Base-by-base conservation (phyloP, 179 eudicot genomes). In the Drosera spatulata region DNA sequence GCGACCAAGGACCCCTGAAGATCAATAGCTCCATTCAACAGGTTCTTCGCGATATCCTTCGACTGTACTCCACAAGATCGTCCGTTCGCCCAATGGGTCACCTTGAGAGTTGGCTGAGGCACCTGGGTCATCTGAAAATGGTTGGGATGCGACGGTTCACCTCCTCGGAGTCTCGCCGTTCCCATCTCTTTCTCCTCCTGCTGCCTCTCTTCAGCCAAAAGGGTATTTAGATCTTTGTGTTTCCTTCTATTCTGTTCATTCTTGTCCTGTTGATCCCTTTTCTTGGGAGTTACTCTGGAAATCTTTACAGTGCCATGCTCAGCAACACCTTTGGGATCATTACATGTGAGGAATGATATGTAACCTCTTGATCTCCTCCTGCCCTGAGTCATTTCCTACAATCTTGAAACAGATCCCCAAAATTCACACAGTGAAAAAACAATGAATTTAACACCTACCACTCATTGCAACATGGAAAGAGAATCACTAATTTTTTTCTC, bases 241-340 rank as follows among this genome's bases (percentile, higher is more conserved):
- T 40, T 69, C 61, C 47, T 75, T 43, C 57, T 66, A 58, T 55
- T 62, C 33, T 22, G 33, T 71, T 79, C 82, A 46, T 50, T 50
- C 40, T 64, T 68, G 61, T 57, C 64, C 7, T 66, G 33, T 22
- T 22, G 62, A 22, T 73, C 80, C 61, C 55, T 58, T 57, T 77
- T 81, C n/a, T 65, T 70, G 67, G 84, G 43, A 54, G 53, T 70
- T 44, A 50, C 65, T 69, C 73, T 85, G 72, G 87, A 68, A 75
- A 73, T 90, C 72, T 79, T 85, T 60, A 76, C 72, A 60, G 84
- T 77, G 68, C 77, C 78, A 69, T 79, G 77, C 64, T 87, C 91
- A 64, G 68, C 77, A 53, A 83, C 85, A 60, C 88, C 96, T 75
- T 81, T 83, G 46, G 97, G 88, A 81, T 88, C 90, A 64, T 88